Percentiles rank a stretch among this genome's conserved stretches.
These are phyloP conservation scores for Huntiella omanensis DNA, from an alignment of 2,329 filamentous ascomycete species.

Conservation along the genomic window DNA sequence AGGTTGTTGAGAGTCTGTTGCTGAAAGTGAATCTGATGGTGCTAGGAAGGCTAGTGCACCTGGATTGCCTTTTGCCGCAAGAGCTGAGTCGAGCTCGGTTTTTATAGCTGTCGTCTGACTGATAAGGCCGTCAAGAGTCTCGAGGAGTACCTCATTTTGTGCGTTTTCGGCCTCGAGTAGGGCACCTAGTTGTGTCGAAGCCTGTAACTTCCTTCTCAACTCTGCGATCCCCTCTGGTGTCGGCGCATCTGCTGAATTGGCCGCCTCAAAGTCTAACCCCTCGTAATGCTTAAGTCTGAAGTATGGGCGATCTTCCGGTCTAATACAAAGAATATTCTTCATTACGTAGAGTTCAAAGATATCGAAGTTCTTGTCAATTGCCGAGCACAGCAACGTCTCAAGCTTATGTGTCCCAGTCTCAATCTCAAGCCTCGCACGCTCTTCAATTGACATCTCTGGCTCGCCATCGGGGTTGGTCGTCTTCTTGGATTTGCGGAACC, in stretches of 20 bases:
- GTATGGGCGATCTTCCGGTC: constrained; percentile 53
- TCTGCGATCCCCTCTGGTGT: constrained; percentile 49
- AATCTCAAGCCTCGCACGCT: constrained; percentile 44
- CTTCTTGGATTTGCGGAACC: constrained; percentile 42
- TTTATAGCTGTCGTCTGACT: constrained; percentile 12
- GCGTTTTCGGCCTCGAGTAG: constrained; percentile 50
- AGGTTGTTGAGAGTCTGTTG: constrained; percentile 33
- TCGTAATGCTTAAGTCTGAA: constrained; percentile 75
- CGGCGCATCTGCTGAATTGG: constrained; percentile 17
- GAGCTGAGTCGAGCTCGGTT: constrained; percentile 14
- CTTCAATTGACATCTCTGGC: constrained; percentile 17
- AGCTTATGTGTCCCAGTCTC: constrained; percentile 75
- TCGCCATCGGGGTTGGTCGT: constrained; percentile 9
- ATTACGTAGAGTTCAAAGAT: constrained; percentile 79
- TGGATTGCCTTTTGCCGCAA: constrained; percentile 9
- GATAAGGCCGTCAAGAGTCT: constrained; percentile 31
- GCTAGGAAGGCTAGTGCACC: constrained; percentile 38
- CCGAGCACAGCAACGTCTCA: constrained; percentile 62
- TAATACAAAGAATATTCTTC: constrained; percentile 60
- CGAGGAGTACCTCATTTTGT: constrained; percentile 53
- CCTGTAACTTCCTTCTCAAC: constrained; percentile 56
- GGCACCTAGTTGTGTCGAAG: constrained; percentile 57
- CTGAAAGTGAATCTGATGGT: constrained; percentile 30
- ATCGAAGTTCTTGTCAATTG: constrained; percentile 72
- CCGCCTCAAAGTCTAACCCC: constrained; percentile 31